Evolutionary conservation across 306 rosid species (phyloP), one percentile per base, ranked within the genome.

Genomic region (Cercis canadensis): DNA sequence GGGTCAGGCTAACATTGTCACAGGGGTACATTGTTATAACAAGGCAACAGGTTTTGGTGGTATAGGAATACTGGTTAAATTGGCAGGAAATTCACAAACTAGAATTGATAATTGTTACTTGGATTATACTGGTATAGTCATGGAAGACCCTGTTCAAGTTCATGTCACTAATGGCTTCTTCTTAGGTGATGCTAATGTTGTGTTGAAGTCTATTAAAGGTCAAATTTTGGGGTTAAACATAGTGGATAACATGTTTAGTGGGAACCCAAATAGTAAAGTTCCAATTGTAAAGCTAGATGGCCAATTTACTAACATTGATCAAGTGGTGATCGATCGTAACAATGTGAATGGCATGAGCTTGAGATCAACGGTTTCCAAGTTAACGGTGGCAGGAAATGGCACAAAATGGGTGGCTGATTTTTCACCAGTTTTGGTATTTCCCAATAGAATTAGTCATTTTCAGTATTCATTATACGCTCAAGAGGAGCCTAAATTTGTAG

Each of bases 61-160:
- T 16, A 72, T 89, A 46, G 92, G 96, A 4, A 89, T 89, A 15
- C 60, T 79, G 0, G 84, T 87, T 37, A 89, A 89, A 78, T 40
- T 81, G 24, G 78, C 84, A 11, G 89, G 90, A n/a, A 63, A 78
- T 46, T 86, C 89, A 14, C 78, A 67, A 40, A 87, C 90, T 2
- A 87, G 96, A 67, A 87, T 85, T 36, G 92, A 79, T 11, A 89
- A 85, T 50, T 89, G 88, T 62, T 85, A 87, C 73, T 7, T 89
- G 50, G 96, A 89, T 87, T 89, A 63, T 58, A 89, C 80, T 11
- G 88, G 84, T 5, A 81, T 87, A 33, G 90, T 87, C 12, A 79
- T 85, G 82, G 96, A 89, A 77, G 92, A 89, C 47, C 96, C 90
- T 1, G 84, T 87, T 52, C 90, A 89, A 75, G 92, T 87, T 78